Conservation (phyloP, 2,329 filamentous ascomycete species). For the Lachnellula occidentalis region DNA sequence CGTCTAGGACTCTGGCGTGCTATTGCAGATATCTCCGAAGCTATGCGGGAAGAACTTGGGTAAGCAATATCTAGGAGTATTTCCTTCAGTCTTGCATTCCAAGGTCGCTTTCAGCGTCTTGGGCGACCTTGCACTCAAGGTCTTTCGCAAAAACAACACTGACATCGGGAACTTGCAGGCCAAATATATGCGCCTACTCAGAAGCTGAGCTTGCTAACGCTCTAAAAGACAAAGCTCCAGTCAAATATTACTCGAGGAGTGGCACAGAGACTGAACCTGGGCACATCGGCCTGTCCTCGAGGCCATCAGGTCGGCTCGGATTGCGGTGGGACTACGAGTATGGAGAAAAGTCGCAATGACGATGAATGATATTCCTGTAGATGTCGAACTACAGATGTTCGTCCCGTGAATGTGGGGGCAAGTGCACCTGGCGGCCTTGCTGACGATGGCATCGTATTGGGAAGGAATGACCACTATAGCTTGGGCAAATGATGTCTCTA, state of each 20-base stretch:
- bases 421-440: too few species aligned
- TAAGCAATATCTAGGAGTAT: too few species aligned
- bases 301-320: background rate
- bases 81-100: too few species aligned
- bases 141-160: too few species aligned
- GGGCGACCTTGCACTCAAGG: too few species aligned
- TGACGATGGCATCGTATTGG: background rate
- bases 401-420: too few species aligned
- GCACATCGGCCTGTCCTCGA: slow-evolving; percentile 13
- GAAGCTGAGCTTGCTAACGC: slow-evolving; percentile 9
- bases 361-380: too few species aligned
- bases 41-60: slow-evolving; percentile 14
- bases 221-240: slow-evolving; percentile 6
- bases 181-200: slow-evolving; percentile 10
- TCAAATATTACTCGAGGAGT: slow-evolving; percentile 10
- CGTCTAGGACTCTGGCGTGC: slow-evolving; percentile 12
- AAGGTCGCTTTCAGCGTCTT: too few species aligned
- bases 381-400: too few species aligned
- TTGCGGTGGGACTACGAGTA: slow-evolving; percentile 9
- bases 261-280: background rate
- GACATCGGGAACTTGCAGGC: too few species aligned
- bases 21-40: slow-evolving; percentile 13
- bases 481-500: too few species aligned
- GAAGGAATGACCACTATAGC: background rate
- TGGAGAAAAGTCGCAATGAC: background rate